phyloP scores from a whole-genome alignment of 2,329 filamentous ascomycete genomes.

The Phaeophleospora eucalypticola region DNA sequence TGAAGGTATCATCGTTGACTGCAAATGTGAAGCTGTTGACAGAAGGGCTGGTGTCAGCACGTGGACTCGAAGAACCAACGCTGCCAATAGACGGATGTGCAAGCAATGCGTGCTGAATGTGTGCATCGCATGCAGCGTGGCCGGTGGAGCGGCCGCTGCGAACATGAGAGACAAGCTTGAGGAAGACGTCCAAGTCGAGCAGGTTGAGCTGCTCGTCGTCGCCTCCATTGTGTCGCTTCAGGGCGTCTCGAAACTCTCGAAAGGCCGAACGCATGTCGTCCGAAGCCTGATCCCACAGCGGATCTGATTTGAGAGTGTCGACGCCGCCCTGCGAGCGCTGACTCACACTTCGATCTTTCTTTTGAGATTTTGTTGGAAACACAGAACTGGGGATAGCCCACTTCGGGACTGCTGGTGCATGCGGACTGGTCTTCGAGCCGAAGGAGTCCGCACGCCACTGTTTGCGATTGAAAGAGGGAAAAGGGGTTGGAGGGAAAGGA shows the following conservation, averaged over 20 bases:
- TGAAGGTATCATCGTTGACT: slow-evolving; percentile 24
- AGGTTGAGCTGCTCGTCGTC: slow-evolving; percentile 17
- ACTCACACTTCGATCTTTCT: not conserved
- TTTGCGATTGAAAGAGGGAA: slow-evolving; percentile 15
- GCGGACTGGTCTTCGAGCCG: slow-evolving; percentile 17
- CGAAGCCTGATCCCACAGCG: slow-evolving; percentile 14
- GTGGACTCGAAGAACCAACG: slow-evolving; percentile 9
- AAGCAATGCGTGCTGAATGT: slow-evolving; percentile 18
- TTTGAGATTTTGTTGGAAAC: slow-evolving; percentile 2
- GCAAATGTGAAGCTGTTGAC: slow-evolving; percentile 31
- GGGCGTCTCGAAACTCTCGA: slow-evolving; percentile 10
- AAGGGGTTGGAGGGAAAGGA: too few relatives aligned
- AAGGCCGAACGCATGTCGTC: slow-evolving; percentile 17
- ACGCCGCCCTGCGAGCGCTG: not conserved
- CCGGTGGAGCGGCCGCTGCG: slow-evolving; percentile 17
- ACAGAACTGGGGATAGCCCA: slow-evolving; percentile 30
- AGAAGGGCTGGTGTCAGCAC: slow-evolving; percentile 21
- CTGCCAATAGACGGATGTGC: slow-evolving; percentile 15
- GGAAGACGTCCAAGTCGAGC: slow-evolving; percentile 26
- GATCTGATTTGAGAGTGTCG: slow-evolving; percentile 4
- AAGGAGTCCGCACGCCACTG: slow-evolving; percentile 15
- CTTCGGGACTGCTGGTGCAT: slow-evolving; percentile 19
- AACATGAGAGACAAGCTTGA: slow-evolving; percentile 21
- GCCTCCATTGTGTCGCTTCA: slow-evolving; percentile 1
- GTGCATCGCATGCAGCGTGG: slow-evolving; percentile 10